These are phyloP conservation scores for Pseudoscleropodium purum DNA, from an alignment of 225 moss, liverwort and hornwort genomes.

Conservation along the genomic window DNA sequence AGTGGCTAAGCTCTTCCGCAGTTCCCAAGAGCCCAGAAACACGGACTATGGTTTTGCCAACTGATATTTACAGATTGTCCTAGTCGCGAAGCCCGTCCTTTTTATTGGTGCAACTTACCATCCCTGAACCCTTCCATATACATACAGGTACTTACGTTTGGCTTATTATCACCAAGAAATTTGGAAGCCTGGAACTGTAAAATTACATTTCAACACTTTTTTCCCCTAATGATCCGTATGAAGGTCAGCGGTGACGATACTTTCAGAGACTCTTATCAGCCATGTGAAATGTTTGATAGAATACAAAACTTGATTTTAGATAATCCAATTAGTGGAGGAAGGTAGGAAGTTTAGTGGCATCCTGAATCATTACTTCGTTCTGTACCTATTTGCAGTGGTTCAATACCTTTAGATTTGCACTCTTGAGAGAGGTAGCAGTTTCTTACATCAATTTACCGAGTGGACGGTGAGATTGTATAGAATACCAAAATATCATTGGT, in stretches of 20 bases:
- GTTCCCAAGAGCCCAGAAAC: constrained; percentile 84
- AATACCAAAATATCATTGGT: neutral
- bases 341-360: neutral
- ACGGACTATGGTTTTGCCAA: constrained; percentile 71
- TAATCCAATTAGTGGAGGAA: constrained; percentile 1
- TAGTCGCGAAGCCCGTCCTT: constrained; percentile 6
- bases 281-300: neutral
- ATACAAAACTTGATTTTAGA: neutral
- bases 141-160: neutral
- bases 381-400: neutral
- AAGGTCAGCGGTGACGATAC: neutral
- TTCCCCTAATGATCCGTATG: neutral
- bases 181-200: constrained; percentile 11
- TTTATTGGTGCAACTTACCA: neutral
- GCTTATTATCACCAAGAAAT: neutral
- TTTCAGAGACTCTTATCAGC: neutral
- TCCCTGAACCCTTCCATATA: neutral
- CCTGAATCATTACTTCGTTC: neutral
- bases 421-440: neutral
- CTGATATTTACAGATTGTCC: constrained; percentile 76
- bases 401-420: neutral
- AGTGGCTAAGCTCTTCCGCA: constrained; percentile 74
- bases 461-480: neutral
- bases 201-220: neutral
- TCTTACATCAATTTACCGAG: neutral